These are phyloP conservation scores for Botrytis porri DNA, from an alignment of 2,329 filamentous ascomycete species.

Conservation along the genomic window DNA sequence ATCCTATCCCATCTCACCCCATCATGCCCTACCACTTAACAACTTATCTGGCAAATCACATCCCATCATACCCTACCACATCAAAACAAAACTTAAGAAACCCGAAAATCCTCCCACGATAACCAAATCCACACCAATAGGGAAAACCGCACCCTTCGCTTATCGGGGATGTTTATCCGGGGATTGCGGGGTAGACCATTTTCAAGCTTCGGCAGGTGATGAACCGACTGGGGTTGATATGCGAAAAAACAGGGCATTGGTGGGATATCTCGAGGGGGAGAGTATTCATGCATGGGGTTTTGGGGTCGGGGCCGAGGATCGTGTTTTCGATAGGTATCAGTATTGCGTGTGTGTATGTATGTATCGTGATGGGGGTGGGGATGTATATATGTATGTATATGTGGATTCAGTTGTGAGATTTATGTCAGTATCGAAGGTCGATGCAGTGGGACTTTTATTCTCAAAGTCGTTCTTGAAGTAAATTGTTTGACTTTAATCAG, in stretches of 20 bases:
- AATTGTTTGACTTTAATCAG: not conserved
- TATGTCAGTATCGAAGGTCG: not conserved
- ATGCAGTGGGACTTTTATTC: not conserved
- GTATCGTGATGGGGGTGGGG: not conserved
- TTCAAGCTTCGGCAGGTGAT: constrained; percentile 7
- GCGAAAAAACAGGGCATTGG: not conserved
- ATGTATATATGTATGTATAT: not conserved
- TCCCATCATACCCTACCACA: not conserved
- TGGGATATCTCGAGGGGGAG: not conserved
- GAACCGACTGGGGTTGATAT: not conserved
- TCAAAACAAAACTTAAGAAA: not conserved
- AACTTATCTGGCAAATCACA: not conserved
- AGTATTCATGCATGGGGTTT: not conserved
- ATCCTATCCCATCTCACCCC: not conserved
- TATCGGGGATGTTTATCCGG: not conserved
- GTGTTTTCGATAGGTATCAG: not conserved
- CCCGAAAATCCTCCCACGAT: not conserved
- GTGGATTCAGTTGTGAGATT: not conserved
- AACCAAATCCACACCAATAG: not conserved
- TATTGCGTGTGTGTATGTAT: not conserved
- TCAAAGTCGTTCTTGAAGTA: not conserved
- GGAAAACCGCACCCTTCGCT: not conserved
- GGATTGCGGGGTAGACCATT: not conserved
- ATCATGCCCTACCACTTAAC: not conserved
- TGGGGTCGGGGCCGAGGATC: not conserved